These are phyloP conservation scores for Selaginella tamariscina DNA, from an alignment of 75 land plant genomes.

Conservation along the genomic window DNA sequence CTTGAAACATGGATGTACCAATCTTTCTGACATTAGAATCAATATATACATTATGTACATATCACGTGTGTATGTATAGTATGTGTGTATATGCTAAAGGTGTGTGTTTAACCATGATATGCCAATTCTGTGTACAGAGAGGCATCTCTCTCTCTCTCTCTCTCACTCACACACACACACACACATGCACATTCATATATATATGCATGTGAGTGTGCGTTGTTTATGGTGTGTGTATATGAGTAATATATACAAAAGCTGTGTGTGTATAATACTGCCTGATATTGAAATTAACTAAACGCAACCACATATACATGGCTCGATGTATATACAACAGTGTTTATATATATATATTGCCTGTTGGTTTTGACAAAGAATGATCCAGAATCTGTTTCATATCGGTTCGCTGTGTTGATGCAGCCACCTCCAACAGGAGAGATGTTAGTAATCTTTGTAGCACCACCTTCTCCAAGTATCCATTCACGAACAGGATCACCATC, in stretches of 20 bases:
- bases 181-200: too few relatives aligned
- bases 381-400: conserved; percentile 79
- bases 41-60: neutral
- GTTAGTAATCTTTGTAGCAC: conserved; percentile 53
- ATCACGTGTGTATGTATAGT: neutral
- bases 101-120: neutral
- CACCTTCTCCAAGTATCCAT: conserved; percentile 88
- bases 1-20: conserved; percentile 91
- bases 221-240: too few relatives aligned
- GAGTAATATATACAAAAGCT: too few relatives aligned
- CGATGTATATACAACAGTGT: neutral
- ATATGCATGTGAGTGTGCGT: too few relatives aligned
- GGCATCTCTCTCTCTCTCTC: neutral
- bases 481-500: conserved; percentile 69
- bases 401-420: conserved; percentile 76
- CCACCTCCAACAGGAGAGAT: conserved; percentile 77
- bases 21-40: conserved; percentile 17
- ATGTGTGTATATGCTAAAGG: neutral
- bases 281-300: too few relatives aligned
- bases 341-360: conserved; percentile 29
- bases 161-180: neutral
- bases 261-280: too few relatives aligned
- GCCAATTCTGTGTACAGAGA: neutral
- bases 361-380: conserved; percentile 95
- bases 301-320: too few relatives aligned